Percentiles rank a stretch among this genome's conserved stretches.
Evolutionary conservation across 1,139 yeast species (phyloP).

Genomic region (Pichia sp.): DNA sequence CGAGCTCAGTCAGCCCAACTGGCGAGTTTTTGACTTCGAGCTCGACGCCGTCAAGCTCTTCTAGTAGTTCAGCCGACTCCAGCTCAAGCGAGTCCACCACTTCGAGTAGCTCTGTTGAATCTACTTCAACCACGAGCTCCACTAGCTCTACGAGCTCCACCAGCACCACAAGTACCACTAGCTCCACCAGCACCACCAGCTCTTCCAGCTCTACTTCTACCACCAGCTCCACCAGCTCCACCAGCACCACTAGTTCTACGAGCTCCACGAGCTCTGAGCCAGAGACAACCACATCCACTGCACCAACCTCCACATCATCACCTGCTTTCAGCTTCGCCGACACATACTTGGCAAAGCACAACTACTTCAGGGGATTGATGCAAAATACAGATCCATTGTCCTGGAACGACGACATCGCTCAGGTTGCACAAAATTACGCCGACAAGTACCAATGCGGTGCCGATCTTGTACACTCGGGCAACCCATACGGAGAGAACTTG

Average conservation of each 20-base stretch:
- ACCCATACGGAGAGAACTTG: conserved; percentile 81
- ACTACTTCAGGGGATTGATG: conserved; percentile 47
- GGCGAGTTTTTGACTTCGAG: not conserved
- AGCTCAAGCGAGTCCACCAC: not conserved
- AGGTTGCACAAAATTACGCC: conserved; percentile 68
- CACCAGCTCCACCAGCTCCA: conserved; percentile 12
- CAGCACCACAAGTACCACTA: conserved; percentile 1
- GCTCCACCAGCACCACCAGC: conserved; percentile 8
- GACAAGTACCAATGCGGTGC: conserved; percentile 63
- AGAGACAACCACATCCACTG: conserved; percentile 19
- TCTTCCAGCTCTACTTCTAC: conserved; percentile 10
- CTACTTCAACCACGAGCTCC: not conserved
- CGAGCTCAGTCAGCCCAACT: not conserved
- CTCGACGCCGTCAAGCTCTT: too few species aligned
- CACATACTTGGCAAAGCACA: conserved; percentile 41
- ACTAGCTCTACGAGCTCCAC: conserved; percentile 21
- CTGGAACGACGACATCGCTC: conserved; percentile 63
- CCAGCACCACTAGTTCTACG: conserved; percentile 48
- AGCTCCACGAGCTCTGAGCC: not conserved
- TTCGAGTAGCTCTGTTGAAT: not conserved
- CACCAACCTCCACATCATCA: conserved; percentile 14
- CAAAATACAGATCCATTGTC: conserved; percentile 47
- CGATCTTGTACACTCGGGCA: conserved; percentile 67
- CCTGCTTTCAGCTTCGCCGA: conserved; percentile 25
- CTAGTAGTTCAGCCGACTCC: not conserved